phyloP scores from a whole-genome alignment of 495 filamentous ascomycete species.

The Lepidopterella palustris region DNA sequence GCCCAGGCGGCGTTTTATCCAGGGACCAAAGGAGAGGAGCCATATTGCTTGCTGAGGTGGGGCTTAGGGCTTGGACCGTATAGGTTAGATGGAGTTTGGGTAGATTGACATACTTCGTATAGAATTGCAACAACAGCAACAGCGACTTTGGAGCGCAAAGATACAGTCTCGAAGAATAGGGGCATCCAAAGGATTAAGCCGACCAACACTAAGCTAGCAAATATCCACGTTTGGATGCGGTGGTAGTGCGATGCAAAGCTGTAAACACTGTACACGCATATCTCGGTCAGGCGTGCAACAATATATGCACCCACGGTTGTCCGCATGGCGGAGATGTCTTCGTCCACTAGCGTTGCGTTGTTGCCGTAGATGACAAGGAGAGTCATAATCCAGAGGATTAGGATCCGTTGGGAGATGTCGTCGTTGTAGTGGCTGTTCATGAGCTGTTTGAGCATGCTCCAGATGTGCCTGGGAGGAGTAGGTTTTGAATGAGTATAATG shows the following conservation, averaged over 20 bases:
- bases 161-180: slow-evolving; percentile 37
- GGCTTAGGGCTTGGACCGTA: background rate
- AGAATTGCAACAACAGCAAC: slow-evolving; percentile 38
- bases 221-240: slow-evolving; percentile 37
- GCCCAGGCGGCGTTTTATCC: slow-evolving; percentile 35
- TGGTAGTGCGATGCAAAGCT: slow-evolving; percentile 37
- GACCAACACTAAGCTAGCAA: slow-evolving; percentile 31
- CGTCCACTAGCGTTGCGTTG: slow-evolving; percentile 41
- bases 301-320: slow-evolving; percentile 40
- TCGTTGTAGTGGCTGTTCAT: slow-evolving; percentile 49
- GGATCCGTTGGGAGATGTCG: slow-evolving; percentile 42
- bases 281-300: slow-evolving; percentile 26
- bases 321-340: slow-evolving; percentile 40
- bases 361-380: slow-evolving; percentile 44
- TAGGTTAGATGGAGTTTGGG: background rate
- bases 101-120: slow-evolving; percentile 17
- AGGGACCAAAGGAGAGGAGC: slow-evolving; percentile 37
- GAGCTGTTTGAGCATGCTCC: slow-evolving; percentile 43
- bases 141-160: slow-evolving; percentile 38
- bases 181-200: slow-evolving; percentile 39
- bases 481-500: background rate
- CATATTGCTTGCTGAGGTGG: slow-evolving; percentile 21
- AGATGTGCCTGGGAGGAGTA: slow-evolving; percentile 34
- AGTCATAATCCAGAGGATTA: slow-evolving; percentile 47
- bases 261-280: slow-evolving; percentile 28